Evolutionary conservation across 208 protist genomes (phyloP).

Genomic region (Leishmania turanica): DNA sequence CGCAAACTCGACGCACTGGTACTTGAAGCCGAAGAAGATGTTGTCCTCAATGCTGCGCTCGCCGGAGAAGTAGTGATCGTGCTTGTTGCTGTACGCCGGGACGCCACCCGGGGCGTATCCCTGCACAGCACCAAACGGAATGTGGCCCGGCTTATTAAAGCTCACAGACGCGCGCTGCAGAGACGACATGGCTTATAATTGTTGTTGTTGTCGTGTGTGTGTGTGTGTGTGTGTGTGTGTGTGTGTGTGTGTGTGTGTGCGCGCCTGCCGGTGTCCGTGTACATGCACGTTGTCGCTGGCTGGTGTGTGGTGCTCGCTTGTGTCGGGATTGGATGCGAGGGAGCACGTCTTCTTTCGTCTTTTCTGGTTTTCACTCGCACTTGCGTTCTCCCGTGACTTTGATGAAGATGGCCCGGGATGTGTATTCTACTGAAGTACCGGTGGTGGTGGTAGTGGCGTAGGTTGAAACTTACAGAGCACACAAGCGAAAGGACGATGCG

Average conservation of each 20-base stretch:
- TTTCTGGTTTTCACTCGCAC: background rate
- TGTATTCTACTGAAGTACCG: background rate
- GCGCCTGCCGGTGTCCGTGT: background rate
- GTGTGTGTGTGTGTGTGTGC: constrained; percentile 1
- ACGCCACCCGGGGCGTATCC: constrained; percentile 77
- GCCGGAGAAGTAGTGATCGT: constrained; percentile 87
- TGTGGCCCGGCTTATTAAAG: constrained; percentile 38
- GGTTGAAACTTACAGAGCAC: background rate
- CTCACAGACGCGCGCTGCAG: constrained; percentile 20
- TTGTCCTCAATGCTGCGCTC: constrained; percentile 79
- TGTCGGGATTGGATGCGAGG: background rate
- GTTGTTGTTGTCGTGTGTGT: background rate
- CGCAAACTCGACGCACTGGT: constrained; percentile 91
- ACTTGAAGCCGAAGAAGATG: constrained; percentile 90
- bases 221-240: background rate
- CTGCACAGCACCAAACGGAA: constrained; percentile 79
- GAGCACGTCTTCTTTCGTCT: background rate
- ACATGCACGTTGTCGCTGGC: background rate
- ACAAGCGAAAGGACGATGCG: background rate
- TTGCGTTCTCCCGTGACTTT: background rate
- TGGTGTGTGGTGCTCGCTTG: background rate
- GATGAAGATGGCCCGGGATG: background rate
- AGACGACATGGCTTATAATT: constrained; percentile 8
- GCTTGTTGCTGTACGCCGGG: constrained; percentile 89
- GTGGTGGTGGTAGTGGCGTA: background rate